Base-by-base conservation (phyloP, 345 rosid species). In the Erodium maritimum region DNA sequence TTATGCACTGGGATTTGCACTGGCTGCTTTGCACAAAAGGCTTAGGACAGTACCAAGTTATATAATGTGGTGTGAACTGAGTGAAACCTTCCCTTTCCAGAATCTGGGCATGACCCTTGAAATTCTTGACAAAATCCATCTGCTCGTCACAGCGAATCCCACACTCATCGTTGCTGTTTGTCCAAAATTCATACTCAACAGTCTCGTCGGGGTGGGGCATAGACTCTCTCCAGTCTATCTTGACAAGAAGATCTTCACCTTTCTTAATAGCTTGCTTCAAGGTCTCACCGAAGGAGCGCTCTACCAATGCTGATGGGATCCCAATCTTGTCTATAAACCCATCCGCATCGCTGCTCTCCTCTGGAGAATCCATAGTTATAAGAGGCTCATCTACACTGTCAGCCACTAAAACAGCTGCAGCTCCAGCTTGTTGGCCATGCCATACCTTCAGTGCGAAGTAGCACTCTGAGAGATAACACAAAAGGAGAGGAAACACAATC, bases 1-100 rank as follows among this genome's bases (percentile, higher is more conserved):
- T 88, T 73, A 91, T 91, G 76, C 98, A 91, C 79, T 88, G 98
- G 61, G 98, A 84, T 78, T 86, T 83, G 75, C 98, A 91, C 18
- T 88, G 98, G 54, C 63, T 67, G 62, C 86, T 91, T 0, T 65
- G 69, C 51, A 68, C 55, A 68, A 79, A 91, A 50, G 89, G 76
- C 61, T 0, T 65, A 19, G 98, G 98, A 66, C 98, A 91, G 58
- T 59, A 91, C 98, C 98, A 91, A 19, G 98, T 91, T 57, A 91
- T 84, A 64, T 91, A 91, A 65, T 88, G 98, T 50, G 98, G 96
- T 2, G 94, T 91, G 63, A 91, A 91, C 82, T 74, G 54, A 45
- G 91, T 81, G 67, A 77, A 91, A 33, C 98, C 95, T 55, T 80
- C 83, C 60, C 70, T 82, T 60, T 91, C 96, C 1, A 91, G 96